Percentiles rank a stretch among this genome's conserved stretches.
Evolutionary conservation across 805 yeast species (phyloP).

Genomic region (Saccharomycopsis sp.): DNA sequence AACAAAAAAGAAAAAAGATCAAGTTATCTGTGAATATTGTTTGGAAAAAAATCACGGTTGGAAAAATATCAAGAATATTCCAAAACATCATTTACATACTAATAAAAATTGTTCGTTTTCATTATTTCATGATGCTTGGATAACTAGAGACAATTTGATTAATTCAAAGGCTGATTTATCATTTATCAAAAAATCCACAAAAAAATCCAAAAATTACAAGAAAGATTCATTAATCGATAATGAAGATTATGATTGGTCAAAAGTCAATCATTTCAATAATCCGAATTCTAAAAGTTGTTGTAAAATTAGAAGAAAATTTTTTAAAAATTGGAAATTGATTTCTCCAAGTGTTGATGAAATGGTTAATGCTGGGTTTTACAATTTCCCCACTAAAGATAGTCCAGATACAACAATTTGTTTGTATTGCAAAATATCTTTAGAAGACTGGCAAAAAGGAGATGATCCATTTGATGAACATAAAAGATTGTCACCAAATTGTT

Average conservation of each 20-base stretch:
- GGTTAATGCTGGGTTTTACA: constrained; percentile 57
- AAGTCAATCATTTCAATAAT: constrained; percentile 23
- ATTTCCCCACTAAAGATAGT: constrained; percentile 35
- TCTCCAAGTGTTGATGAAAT: constrained; percentile 31
- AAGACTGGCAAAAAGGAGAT: constrained; percentile 66
- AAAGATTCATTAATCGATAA: background rate
- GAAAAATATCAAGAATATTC: constrained; percentile 41
- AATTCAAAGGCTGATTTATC: constrained; percentile 20
- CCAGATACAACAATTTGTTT: constrained; percentile 53
- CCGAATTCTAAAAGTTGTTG: constrained; percentile 26
- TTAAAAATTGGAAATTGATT: constrained; percentile 37
- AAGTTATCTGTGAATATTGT: constrained; percentile 52
- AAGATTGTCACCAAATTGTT: constrained; percentile 33
- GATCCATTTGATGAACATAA: constrained; percentile 52
- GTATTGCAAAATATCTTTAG: constrained; percentile 51
- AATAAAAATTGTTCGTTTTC: constrained; percentile 30
- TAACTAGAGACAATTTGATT: constrained; percentile 19
- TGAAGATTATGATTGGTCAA: constrained; percentile 19
- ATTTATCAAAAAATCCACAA: constrained; percentile 19
- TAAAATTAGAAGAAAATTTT: constrained; percentile 29
- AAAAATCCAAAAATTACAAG: background rate
- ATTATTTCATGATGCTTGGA: constrained; percentile 9
- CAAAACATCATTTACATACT: constrained; percentile 33
- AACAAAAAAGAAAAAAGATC: constrained; percentile 34
- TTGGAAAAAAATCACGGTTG: constrained; percentile 46